Evolutionary conservation across 202 grass and related monocot genomes (phyloP).

Genomic region (Zizania palustris): DNA sequence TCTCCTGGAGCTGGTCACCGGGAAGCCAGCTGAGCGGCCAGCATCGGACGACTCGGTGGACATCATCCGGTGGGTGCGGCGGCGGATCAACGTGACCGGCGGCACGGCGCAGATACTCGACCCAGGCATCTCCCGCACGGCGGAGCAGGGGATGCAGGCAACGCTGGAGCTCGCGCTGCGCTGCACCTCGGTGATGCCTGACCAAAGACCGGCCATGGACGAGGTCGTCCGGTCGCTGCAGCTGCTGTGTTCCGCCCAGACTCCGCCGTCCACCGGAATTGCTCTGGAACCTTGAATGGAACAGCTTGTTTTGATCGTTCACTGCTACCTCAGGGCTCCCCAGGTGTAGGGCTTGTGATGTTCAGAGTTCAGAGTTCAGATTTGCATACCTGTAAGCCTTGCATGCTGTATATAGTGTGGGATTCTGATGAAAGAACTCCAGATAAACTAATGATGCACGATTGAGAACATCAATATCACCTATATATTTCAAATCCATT

Average conservation of each 20-base stretch:
- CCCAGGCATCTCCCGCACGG: slow-evolving; percentile 35
- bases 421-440: neutral
- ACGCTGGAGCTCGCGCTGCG: slow-evolving; percentile 61
- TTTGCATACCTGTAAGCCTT: neutral
- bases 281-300: neutral
- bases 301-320: neutral
- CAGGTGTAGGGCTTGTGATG: neutral
- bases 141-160: slow-evolving; percentile 48
- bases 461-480: slow-evolving; percentile 23
- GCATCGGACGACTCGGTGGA: slow-evolving; percentile 49
- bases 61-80: slow-evolving; percentile 66
- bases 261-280: neutral
- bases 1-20: slow-evolving; percentile 76
- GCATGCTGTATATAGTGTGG: slow-evolving; percentile 15
- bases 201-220: slow-evolving; percentile 62
- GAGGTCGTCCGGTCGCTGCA: slow-evolving; percentile 54
- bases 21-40: slow-evolving; percentile 60
- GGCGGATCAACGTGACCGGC: slow-evolving; percentile 55
- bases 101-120: slow-evolving; percentile 60
- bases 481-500: neutral
- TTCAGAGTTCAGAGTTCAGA: neutral
- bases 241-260: slow-evolving; percentile 1
- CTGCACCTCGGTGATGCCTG: slow-evolving; percentile 72
- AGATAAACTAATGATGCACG: neutral
- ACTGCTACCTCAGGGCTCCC: neutral